Evolutionary conservation across 2,329 filamentous ascomycete genomes (phyloP).

Genomic region (Phialophora chinensis): DNA sequence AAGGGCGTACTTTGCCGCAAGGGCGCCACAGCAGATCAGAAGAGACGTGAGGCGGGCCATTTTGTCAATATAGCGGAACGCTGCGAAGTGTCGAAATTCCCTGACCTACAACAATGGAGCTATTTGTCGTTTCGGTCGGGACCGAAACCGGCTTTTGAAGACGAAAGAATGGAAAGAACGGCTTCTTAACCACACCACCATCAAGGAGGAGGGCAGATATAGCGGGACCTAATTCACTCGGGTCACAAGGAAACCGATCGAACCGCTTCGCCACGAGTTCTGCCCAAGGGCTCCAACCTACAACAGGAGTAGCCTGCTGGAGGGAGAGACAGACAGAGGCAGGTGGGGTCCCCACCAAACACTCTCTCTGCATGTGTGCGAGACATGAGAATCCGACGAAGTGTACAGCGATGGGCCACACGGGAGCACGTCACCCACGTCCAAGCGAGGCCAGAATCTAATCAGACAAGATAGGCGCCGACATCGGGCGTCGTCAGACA

Average conservation of each 20-base stretch:
- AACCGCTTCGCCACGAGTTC: background rate
- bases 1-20: slow-evolving; percentile 14
- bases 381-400: background rate
- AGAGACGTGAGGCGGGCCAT: slow-evolving; percentile 5
- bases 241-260: background rate
- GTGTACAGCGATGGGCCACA: background rate
- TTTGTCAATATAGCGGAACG: background rate
- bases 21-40: background rate
- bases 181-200: background rate
- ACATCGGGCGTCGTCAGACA: slow-evolving; percentile 15
- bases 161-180: background rate
- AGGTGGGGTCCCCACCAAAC: background rate
- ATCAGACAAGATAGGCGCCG: slow-evolving; percentile 36
- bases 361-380: background rate
- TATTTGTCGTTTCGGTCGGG: background rate
- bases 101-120: too few species aligned
- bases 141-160: background rate
- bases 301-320: background rate
- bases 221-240: background rate
- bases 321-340: background rate
- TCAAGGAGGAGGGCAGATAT: background rate
- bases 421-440: background rate
- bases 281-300: background rate
- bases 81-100: background rate
- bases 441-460: slow-evolving; percentile 19